Evolutionary conservation across 1,139 yeast genomes (phyloP).

Genomic region (Zygotorulaspora mrakii): DNA sequence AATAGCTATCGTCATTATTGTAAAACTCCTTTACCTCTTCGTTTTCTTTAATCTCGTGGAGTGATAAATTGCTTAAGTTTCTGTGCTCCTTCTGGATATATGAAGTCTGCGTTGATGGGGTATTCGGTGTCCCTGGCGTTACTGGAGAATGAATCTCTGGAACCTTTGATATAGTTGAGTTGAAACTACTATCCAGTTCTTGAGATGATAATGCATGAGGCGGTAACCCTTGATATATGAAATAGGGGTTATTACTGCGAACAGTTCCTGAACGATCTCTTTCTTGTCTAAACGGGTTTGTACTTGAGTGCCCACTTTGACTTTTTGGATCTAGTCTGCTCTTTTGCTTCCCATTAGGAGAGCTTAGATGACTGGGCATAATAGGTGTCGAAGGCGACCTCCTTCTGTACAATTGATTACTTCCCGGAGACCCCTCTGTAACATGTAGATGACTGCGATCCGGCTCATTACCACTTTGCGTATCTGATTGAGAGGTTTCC

Average conservation of each 20-base stretch:
- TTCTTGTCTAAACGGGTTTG: slow-evolving; percentile 17
- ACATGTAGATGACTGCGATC: slow-evolving; percentile 7
- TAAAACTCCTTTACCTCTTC: slow-evolving; percentile 31
- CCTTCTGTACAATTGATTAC: slow-evolving; percentile 12
- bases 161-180: slow-evolving; percentile 11
- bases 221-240: slow-evolving; percentile 23
- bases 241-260: slow-evolving; percentile 21
- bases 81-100: slow-evolving; percentile 18
- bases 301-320: slow-evolving; percentile 12
- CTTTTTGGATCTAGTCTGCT: slow-evolving; percentile 14
- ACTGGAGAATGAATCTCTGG: slow-evolving; percentile 13
- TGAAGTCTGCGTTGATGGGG: slow-evolving; percentile 16
- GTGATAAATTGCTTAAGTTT: slow-evolving; percentile 28
- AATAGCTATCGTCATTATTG: slow-evolving; percentile 8
- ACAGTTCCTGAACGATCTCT: slow-evolving; percentile 13
- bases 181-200: slow-evolving; percentile 15
- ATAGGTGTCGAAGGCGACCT: slow-evolving; percentile 30
- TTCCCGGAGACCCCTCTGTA: slow-evolving; percentile 6
- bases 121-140: slow-evolving; percentile 18
- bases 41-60: slow-evolving; percentile 34
- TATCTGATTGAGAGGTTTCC: slow-evolving; percentile 1
- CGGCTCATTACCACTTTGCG: slow-evolving; percentile 6
- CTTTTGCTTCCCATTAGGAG: slow-evolving; percentile 7
- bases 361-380: slow-evolving; percentile 18
- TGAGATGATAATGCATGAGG: slow-evolving; percentile 24